A percentile compares a stretch with the other conserved stretches of the same genome.
phyloP scores from a whole-genome alignment of 257 asterid species.

The Gardenia jasminoides region DNA sequence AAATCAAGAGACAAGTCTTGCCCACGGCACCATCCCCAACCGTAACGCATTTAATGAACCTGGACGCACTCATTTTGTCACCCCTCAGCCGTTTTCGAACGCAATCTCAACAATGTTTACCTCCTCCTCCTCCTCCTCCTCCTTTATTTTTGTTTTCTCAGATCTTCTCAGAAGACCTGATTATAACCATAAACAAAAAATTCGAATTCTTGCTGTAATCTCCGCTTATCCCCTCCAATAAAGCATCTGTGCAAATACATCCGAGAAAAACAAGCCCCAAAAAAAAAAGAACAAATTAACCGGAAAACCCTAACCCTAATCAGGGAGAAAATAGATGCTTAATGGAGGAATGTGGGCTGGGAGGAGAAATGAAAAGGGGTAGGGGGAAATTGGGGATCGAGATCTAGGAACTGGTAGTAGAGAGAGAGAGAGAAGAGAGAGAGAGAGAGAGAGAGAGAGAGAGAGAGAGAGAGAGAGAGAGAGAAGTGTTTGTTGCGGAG shows the following conservation, averaged over 20 bases:
- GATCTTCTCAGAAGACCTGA: slow-evolving; percentile 41
- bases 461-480: slow-evolving; percentile 7
- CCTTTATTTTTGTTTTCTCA: slow-evolving; percentile 16
- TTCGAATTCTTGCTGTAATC: neutral
- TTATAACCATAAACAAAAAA: neutral
- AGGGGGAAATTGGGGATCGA: slow-evolving; percentile 23
- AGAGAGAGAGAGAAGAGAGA: neutral
- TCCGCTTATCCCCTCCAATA: slow-evolving; percentile 10
- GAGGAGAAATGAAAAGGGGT: slow-evolving; percentile 7
- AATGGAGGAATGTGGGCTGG: neutral
- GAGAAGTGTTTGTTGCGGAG: neutral
- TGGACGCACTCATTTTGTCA: slow-evolving; percentile 43
- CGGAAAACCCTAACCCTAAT: slow-evolving; percentile 40
- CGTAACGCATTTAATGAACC: slow-evolving; percentile 50
- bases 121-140: slow-evolving; percentile 19
- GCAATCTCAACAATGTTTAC: slow-evolving; percentile 9
- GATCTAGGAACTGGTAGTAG: slow-evolving; percentile 16
- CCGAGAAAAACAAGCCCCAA: neutral
- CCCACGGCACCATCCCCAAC: slow-evolving; percentile 58
- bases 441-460: slow-evolving; percentile 9
- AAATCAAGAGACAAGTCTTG: slow-evolving; percentile 52
- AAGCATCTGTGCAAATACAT: slow-evolving; percentile 16
- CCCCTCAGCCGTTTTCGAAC: slow-evolving; percentile 9
- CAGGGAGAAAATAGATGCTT: neutral
- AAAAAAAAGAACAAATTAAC: slow-evolving; percentile 3